A percentile compares a stretch with the other conserved stretches of the same genome.
These are phyloP conservation scores for Calonectria naviculata DNA, from an alignment of 2,329 filamentous ascomycete species.

Conservation along the genomic window DNA sequence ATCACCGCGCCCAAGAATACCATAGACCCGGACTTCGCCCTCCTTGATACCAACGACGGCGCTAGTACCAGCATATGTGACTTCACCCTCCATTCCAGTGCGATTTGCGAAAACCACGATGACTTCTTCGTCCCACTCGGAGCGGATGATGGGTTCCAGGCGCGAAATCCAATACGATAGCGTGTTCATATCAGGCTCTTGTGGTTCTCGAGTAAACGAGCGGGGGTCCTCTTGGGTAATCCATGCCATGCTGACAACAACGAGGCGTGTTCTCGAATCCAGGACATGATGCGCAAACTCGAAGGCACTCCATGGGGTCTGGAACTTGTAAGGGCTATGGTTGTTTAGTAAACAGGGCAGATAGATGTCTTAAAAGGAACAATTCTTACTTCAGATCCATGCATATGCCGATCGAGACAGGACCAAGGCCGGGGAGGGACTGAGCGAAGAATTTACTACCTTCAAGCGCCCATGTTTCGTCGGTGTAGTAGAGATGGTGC, in stretches of 20 bases:
- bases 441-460: slow-evolving; percentile 63
- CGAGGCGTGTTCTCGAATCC: slow-evolving; percentile 65
- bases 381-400: slow-evolving; percentile 67
- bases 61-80: slow-evolving; percentile 79
- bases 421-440: slow-evolving; percentile 59
- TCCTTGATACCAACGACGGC: slow-evolving; percentile 74
- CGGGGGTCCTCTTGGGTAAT: slow-evolving; percentile 67
- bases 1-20: slow-evolving; percentile 75
- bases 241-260: slow-evolving; percentile 84
- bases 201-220: slow-evolving; percentile 58
- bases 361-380: background rate
- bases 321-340: slow-evolving; percentile 50
- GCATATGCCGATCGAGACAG: slow-evolving; percentile 69
- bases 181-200: slow-evolving; percentile 77
- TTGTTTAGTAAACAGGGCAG: slow-evolving; percentile 12
- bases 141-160: slow-evolving; percentile 72
- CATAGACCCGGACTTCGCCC: slow-evolving; percentile 76
- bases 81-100: slow-evolving; percentile 73
- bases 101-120: slow-evolving; percentile 79
- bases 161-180: slow-evolving; percentile 80
- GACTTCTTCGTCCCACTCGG: slow-evolving; percentile 65
- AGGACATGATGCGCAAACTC: slow-evolving; percentile 69
- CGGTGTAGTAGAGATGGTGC: slow-evolving; percentile 67
- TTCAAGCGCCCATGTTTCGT: slow-evolving; percentile 72
- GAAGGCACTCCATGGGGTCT: slow-evolving; percentile 51